Evolutionary conservation across 495 filamentous ascomycete genomes (phyloP).

Genomic region (Pyrenula aspistea): DNA sequence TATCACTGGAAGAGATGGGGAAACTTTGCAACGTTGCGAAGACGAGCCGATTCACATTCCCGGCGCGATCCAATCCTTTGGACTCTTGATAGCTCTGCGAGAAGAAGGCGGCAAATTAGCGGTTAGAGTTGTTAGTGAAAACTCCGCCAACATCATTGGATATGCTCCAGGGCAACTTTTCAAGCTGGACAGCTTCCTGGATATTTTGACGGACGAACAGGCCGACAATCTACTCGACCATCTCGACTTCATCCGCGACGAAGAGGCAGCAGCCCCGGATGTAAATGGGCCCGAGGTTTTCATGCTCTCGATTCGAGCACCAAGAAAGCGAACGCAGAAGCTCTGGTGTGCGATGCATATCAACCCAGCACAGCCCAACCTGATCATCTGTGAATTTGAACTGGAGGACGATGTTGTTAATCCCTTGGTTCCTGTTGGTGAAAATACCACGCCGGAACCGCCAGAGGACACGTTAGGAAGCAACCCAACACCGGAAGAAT

Average conservation of each 20-base stretch:
- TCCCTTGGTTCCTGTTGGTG: slow-evolving; percentile 50
- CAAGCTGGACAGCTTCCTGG: slow-evolving; percentile 57
- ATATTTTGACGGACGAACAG: slow-evolving; percentile 75
- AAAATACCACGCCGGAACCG: slow-evolving; percentile 38
- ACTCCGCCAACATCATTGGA: slow-evolving; percentile 64
- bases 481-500: slow-evolving; percentile 59
- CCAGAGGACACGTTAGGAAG: slow-evolving; percentile 66
- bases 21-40: slow-evolving; percentile 55
- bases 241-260: slow-evolving; percentile 74
- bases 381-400: slow-evolving; percentile 89
- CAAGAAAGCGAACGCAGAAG: slow-evolving; percentile 41
- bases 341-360: slow-evolving; percentile 87
- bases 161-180: slow-evolving; percentile 74
- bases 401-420: slow-evolving; percentile 66
- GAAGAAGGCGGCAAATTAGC: slow-evolving; percentile 59
- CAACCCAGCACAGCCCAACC: slow-evolving; percentile 47
- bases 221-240: slow-evolving; percentile 73
- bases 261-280: slow-evolving; percentile 52
- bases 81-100: slow-evolving; percentile 62
- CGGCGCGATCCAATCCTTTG: slow-evolving; percentile 81
- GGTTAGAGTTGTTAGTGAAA: slow-evolving; percentile 79
- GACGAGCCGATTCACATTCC: slow-evolving; percentile 92
- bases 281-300: slow-evolving; percentile 82
- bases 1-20: slow-evolving; percentile 64
- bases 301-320: slow-evolving; percentile 52